These are phyloP conservation scores for Aegilops umbellulata DNA, from an alignment of 176 grass and related monocot species.

Conservation along the genomic window DNA sequence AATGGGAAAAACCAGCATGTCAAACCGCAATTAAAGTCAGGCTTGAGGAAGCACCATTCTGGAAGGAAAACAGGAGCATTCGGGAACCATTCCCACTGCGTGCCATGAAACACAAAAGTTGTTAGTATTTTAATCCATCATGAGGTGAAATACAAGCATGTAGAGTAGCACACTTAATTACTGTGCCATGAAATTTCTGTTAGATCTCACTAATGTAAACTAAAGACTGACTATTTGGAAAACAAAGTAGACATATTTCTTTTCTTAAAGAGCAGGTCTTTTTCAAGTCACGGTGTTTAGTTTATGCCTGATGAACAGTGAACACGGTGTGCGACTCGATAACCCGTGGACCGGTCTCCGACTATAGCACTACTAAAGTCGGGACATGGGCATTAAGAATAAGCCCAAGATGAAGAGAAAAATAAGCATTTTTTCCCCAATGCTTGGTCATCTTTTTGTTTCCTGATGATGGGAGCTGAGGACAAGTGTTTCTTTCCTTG, in stretches of 20 bases:
- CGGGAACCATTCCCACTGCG: background rate
- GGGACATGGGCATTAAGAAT: background rate
- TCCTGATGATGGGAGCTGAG: background rate
- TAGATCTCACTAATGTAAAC: background rate
- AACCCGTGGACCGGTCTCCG: background rate
- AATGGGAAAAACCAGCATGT: background rate
- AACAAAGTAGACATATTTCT: background rate
- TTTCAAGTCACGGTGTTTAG: background rate
- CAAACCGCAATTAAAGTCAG: slow-evolving; percentile 8
- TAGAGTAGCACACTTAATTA: background rate
- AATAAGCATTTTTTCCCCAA: background rate
- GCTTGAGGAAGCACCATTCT: slow-evolving; percentile 5
- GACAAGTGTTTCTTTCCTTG: background rate
- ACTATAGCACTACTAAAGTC: slow-evolving; percentile 18
- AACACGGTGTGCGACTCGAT: background rate
- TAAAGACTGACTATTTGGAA: background rate
- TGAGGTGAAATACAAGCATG: background rate
- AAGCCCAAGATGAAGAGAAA: slow-evolving; percentile 1
- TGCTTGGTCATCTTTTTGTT: slow-evolving; percentile 1
- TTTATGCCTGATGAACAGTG: background rate
- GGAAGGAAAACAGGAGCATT: background rate
- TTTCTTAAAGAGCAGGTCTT: background rate
- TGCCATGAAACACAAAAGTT: background rate
- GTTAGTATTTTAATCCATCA: background rate
- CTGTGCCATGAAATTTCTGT: background rate